Base-by-base conservation (phyloP, 768 basidiomycete genomes). In the Amanita fuliginea region DNA sequence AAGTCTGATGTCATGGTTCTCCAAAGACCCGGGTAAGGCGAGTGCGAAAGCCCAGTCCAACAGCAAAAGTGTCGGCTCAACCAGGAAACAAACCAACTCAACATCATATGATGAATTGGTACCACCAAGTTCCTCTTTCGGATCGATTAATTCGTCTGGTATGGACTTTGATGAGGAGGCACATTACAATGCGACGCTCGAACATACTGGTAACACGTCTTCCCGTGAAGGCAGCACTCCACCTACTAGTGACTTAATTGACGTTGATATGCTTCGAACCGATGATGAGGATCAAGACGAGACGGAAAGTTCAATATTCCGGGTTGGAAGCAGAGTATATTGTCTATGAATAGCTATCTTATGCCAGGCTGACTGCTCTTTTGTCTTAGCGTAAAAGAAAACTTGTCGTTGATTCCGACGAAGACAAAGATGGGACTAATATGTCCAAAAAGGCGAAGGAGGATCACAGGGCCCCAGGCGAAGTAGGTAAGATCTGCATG, bases 211-310 rank as follows among this genome's bases (percentile, higher is more conserved):
- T 8, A 32, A 10, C 41, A 32, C 71, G 14, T 82, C 78, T 39
- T 77, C 77, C 19, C 67, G 66, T 16, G 70, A 46, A 28, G 45
- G 68, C 45, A 82, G 71, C 54, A 86, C 84, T 2, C 86, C 87
- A 22, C 86, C 86, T 0, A 85, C 85, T 2, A 89, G 86, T 54
- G 85, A 89, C 54, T 71, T 77, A 24, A 76, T 88, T 50, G 86
- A 90, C 55, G 74, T 89, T 8, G 86, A 88, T 59, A 81, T 86
- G 78, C 54, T 80, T 43, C 72, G 71, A 6, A 74, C 72, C 28
- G 76, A 71, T 10, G 75, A 74, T 18, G 65, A 68, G 21, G 59
- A 61, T 16, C 56, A 59, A 42, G 55, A 56, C 36, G 57, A 58
- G 30, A 57, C 22, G 13, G 46, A 42, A 53, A 56, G 54, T 53